Percentiles rank a stretch among this genome's conserved stretches.
These are phyloP conservation scores for Cladosporium phlei DNA, from an alignment of 2,329 filamentous ascomycete species.

Conservation along the genomic window DNA sequence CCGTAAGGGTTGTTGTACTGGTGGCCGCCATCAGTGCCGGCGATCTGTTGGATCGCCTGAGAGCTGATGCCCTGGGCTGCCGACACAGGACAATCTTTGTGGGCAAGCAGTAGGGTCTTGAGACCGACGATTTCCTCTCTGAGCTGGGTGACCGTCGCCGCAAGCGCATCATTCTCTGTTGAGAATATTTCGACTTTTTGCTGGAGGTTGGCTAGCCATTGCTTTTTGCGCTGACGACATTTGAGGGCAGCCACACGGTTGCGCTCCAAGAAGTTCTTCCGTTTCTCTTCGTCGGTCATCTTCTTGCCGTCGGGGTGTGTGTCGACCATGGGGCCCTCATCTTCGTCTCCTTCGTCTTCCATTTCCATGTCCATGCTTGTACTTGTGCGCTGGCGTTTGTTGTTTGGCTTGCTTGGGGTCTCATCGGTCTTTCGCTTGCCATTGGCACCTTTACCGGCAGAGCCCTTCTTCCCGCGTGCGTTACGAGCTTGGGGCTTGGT, in stretches of 20 bases:
- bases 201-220: slow-evolving; percentile 94
- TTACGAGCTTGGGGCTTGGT: slow-evolving; percentile 60
- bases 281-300: slow-evolving; percentile 98
- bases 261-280: slow-evolving; percentile 93
- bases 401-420: slow-evolving; percentile 56
- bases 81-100: slow-evolving; percentile 93
- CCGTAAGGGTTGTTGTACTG: slow-evolving; percentile 46
- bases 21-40: slow-evolving; percentile 39
- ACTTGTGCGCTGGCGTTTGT: slow-evolving; percentile 68
- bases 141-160: slow-evolving; percentile 74
- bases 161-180: slow-evolving; percentile 83
- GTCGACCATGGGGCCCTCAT: slow-evolving; percentile 38
- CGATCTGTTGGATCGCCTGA: slow-evolving; percentile 47
- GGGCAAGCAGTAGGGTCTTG: slow-evolving; percentile 85
- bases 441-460: slow-evolving; percentile 50
- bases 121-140: slow-evolving; percentile 92
- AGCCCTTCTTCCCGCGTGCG: slow-evolving; percentile 62
- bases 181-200: slow-evolving; percentile 91
- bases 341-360: slow-evolving; percentile 52
- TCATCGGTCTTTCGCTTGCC: slow-evolving; percentile 78
- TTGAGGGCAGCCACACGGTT: slow-evolving; percentile 95
- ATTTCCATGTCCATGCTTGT: slow-evolving; percentile 44
- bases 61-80: slow-evolving; percentile 70
- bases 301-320: slow-evolving; percentile 60
- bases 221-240: slow-evolving; percentile 96